These are phyloP conservation scores for Xerocomus nothofagi DNA, from an alignment of 1,284 basidiomycete genomes.

Conservation along the genomic window DNA sequence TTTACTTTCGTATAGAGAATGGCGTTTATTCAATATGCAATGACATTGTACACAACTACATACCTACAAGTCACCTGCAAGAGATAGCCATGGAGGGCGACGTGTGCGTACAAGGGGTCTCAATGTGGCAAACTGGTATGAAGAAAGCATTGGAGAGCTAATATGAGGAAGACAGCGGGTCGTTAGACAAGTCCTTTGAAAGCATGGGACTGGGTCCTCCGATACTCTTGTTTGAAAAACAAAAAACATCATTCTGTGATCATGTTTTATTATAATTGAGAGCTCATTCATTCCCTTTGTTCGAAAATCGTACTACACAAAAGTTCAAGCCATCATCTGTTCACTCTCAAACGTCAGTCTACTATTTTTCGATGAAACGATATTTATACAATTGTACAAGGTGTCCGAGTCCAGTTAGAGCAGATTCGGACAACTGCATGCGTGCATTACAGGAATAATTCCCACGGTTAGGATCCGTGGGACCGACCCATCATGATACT, in stretches of 20 bases:
- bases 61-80: not conserved
- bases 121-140: not conserved
- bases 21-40: not conserved
- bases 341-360: too few relatives aligned
- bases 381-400: too few relatives aligned
- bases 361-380: too few relatives aligned
- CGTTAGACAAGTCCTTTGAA: conserved; percentile 51
- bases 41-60: not conserved
- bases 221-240: conserved; percentile 80
- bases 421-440: too few relatives aligned
- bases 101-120: not conserved
- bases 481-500: too few relatives aligned
- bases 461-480: too few relatives aligned
- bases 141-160: conserved; percentile 1
- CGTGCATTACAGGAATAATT: not conserved
- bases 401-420: too few relatives aligned
- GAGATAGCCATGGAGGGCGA: not conserved
- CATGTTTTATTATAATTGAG: not conserved
- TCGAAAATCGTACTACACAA: not conserved
- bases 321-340: not conserved
- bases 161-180: conserved; percentile 47
- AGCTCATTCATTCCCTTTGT: not conserved
- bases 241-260: conserved; percentile 49
- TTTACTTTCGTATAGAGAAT: not conserved
- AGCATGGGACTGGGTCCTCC: conserved; percentile 69